Conservation (phyloP, 352 stramenopile species). For the Phytophthora meadii region DNA sequence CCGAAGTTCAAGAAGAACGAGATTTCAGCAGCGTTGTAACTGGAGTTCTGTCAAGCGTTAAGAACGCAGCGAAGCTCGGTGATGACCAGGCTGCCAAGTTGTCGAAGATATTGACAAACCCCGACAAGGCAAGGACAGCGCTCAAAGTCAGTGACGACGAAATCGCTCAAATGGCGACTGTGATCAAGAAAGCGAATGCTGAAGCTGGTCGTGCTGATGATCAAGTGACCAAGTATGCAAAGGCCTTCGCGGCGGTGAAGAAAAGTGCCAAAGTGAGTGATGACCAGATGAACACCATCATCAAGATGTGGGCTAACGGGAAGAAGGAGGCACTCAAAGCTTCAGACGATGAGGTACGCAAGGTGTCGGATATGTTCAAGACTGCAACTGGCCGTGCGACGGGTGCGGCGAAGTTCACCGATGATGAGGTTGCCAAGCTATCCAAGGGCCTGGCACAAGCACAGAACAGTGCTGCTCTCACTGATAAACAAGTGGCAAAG, state of each 20-base stretch:
- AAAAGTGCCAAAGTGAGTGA: background rate
- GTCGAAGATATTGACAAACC: background rate
- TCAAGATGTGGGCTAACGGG: background rate
- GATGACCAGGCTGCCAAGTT: background rate
- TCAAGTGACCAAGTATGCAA: background rate
- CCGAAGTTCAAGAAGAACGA: too few species aligned
- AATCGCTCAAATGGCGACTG: background rate
- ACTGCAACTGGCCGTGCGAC: background rate
- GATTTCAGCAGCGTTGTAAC: too few species aligned
- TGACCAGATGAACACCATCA: background rate
- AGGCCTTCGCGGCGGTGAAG: background rate
- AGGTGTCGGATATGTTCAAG: background rate
- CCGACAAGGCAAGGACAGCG: background rate
- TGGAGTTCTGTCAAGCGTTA: too few species aligned
- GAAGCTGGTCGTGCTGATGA: background rate
- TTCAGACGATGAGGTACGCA: too few species aligned
- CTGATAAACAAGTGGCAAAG: background rate
- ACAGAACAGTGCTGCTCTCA: background rate
- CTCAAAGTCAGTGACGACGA: background rate
- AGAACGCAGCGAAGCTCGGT: background rate
- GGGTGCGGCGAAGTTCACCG: background rate
- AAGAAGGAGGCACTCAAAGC: background rate
- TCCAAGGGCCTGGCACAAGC: background rate
- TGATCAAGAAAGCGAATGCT: background rate
- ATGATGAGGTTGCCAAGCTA: background rate